phyloP scores from a whole-genome alignment of 805 yeast genomes.

The Yarrowia bubula region DNA sequence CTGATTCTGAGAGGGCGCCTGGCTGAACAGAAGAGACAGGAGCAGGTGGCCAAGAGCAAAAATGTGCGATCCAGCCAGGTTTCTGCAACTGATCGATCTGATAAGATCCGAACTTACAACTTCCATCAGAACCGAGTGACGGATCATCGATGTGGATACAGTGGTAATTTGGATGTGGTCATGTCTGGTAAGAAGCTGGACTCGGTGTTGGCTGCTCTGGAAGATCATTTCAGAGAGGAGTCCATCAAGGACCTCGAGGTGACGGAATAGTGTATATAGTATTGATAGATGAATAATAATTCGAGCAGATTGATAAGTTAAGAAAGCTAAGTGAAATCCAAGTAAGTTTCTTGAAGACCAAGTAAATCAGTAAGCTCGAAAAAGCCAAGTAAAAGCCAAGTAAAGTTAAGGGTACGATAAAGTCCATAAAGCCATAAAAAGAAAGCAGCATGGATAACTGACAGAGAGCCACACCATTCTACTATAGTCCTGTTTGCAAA shows the following conservation, averaged over 20 bases:
- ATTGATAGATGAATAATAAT: background rate
- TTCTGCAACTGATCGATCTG: slow-evolving; percentile 82
- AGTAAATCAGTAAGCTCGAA: background rate
- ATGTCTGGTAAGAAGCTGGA: slow-evolving; percentile 60
- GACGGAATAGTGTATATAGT: slow-evolving; percentile 20
- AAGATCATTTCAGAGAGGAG: slow-evolving; percentile 43
- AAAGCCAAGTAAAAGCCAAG: background rate
- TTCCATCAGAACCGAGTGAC: slow-evolving; percentile 90
- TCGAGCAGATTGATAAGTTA: too few relatives aligned
- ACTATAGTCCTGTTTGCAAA: too few relatives aligned
- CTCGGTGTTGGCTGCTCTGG: slow-evolving; percentile 54
- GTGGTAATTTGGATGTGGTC: slow-evolving; percentile 68
- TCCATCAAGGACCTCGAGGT: slow-evolving; percentile 44
- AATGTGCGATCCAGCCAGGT: slow-evolving; percentile 78
- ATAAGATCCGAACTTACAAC: slow-evolving; percentile 90
- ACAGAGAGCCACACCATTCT: too few relatives aligned
- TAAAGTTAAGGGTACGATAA: background rate
- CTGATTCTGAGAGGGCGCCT: slow-evolving; percentile 75
- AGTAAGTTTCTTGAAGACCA: background rate
- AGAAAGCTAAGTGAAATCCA: background rate
- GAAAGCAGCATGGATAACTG: too few relatives aligned
- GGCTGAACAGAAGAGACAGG: slow-evolving; percentile 73
- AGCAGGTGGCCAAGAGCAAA: slow-evolving; percentile 62
- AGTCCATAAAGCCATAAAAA: background rate
- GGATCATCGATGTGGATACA: slow-evolving; percentile 84